Percentiles rank a stretch among this genome's conserved stretches.
phyloP scores from a whole-genome alignment of 345 rosid genomes.

The Melaleuca alternifolia region DNA sequence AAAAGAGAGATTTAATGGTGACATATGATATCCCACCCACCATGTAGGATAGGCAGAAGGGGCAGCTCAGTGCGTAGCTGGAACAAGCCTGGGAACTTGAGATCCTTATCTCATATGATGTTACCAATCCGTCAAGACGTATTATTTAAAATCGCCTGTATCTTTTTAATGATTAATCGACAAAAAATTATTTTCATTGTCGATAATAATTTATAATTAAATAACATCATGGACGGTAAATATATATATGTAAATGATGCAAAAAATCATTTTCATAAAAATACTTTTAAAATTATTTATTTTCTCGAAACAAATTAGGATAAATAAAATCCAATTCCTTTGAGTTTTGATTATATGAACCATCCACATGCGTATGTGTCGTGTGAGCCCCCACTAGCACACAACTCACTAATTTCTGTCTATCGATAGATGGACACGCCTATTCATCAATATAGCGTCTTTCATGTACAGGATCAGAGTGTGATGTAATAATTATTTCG shows the following conservation, averaged over 20 bases:
- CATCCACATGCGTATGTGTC: neutral
- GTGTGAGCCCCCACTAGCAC: neutral
- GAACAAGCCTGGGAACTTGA: neutral
- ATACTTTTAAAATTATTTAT: neutral
- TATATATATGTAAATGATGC: neutral
- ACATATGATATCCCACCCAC: neutral
- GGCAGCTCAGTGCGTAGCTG: neutral
- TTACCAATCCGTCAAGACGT: neutral
- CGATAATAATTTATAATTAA: neutral
- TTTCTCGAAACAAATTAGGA: neutral
- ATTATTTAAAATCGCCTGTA: neutral
- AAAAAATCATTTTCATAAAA: neutral
- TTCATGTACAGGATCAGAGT: neutral
- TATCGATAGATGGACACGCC: neutral
- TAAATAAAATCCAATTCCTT: no score
- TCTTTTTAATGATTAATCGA: neutral
- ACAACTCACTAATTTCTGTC: neutral
- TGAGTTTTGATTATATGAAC: neutral
- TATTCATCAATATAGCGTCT: neutral
- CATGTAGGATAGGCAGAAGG: neutral
- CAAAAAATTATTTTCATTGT: neutral
- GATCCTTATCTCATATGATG: neutral
- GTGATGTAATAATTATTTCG: neutral
- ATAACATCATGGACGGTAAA: neutral
- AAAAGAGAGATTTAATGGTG: neutral